Conservation (phyloP, 306 rosid genomes). For the Ammopiptanthus mongolicus region DNA sequence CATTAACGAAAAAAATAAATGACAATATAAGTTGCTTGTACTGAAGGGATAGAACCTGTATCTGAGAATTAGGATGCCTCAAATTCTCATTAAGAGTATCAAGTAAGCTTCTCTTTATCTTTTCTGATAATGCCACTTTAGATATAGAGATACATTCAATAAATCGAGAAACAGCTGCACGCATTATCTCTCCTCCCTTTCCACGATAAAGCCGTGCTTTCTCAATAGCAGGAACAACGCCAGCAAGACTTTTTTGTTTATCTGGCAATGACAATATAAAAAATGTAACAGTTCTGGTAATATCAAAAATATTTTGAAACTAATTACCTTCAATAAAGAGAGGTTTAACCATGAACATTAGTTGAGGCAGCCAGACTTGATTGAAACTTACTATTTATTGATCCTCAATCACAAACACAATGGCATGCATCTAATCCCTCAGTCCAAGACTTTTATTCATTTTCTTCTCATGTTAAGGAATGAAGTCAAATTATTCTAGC, state of each 20-base stretch:
- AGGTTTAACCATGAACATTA: conserved; percentile 3
- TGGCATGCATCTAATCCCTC: background rate
- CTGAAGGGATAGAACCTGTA: conserved; percentile 61
- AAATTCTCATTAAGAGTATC: conserved; percentile 85
- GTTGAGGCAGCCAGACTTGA: conserved; percentile 14
- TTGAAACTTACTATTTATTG: background rate
- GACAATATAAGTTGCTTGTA: background rate
- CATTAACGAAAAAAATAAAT: background rate
- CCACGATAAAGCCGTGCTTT: conserved; percentile 95
- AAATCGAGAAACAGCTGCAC: conserved; percentile 85
- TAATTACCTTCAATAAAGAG: background rate
- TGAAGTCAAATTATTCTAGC: conserved; percentile 1
- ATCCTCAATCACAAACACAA: background rate
- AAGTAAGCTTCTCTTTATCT: conserved; percentile 61
- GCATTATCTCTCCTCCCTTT: conserved; percentile 99
- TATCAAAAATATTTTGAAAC: conserved; percentile 10
- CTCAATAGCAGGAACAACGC: conserved; percentile 78
- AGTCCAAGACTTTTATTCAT: conserved; percentile 7
- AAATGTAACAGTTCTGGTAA: conserved; percentile 11
- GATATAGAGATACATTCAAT: conserved; percentile 70
- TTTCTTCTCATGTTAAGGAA: conserved; percentile 15
- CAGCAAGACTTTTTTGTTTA: conserved; percentile 66
- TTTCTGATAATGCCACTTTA: conserved; percentile 55
- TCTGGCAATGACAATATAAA: conserved; percentile 44
- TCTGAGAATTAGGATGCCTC: conserved; percentile 95